Evolutionary conservation across 2,329 filamentous ascomycete genomes (phyloP), one percentile per base, ranked within the genome.

Genomic region (Phialemonium atrogriseum): DNA sequence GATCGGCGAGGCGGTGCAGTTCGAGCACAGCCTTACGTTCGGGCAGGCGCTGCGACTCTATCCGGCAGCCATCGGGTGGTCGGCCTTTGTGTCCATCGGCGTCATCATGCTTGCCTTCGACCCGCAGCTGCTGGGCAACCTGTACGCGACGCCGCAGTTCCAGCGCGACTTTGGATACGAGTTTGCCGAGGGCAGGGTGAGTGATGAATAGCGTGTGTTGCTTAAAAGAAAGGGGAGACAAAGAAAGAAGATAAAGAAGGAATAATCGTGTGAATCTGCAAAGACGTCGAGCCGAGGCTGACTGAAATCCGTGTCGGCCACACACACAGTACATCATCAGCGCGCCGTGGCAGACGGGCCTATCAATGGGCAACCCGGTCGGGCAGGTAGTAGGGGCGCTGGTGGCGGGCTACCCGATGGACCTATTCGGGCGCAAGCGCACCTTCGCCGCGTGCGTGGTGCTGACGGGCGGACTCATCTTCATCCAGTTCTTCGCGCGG

Each of bases 71-170:
- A 60, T 67, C 13, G 55, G 48, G 11, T 79, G 73, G 74, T 73
- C 70, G 7, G 57, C 66, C 24, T 75, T 73, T 44, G 72, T 79
- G 40, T 73, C 68, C 5, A 54, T 76, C 3, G 70, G 70, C 6
- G 68, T 77, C 22, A 69, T 77, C 40, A 77, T 77, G 70, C 50
- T 68, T 24, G 73, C 73, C 4, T 82, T 80, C 44, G 76, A 80
- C 47, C 70, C 73, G 0, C 75, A 80, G 47, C 63, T 81, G 8
- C 62, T 80, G 12, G 73, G 73, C 15, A 75, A 76, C 38, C 61
- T 81, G 32, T 79, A 73, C 43, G 66, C 70, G 3, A 70, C 67
- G 30, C 70, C 71, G 0, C 64, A 67, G n/a, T 78, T 77, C 44
- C 64, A 69, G 39, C 47, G 51, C 13, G 64, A 74, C 40, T 77